Conservation (phyloP, 2,329 filamentous ascomycete genomes). For the Xylaria sp. region DNA sequence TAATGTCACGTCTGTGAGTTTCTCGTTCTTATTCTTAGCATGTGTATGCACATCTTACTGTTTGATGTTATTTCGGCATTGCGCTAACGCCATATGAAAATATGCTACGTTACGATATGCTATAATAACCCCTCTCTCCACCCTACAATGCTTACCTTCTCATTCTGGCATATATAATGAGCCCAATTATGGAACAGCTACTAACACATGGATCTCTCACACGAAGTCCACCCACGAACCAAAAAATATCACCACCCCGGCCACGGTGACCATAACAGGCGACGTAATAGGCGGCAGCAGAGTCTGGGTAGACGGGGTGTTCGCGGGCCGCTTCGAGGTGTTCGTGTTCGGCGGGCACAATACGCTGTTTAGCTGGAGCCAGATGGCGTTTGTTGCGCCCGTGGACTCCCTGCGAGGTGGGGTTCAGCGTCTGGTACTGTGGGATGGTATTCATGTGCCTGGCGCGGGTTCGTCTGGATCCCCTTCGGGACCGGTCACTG, state of each 20-base stretch:
- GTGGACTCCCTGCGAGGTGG: slow-evolving; percentile 48
- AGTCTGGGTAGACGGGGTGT: slow-evolving; percentile 57
- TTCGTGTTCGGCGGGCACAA: slow-evolving; percentile 65
- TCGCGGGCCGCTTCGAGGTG: slow-evolving; percentile 64
- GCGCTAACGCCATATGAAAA: no score
- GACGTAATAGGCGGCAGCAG: slow-evolving; percentile 59
- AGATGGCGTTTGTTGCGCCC: slow-evolving; percentile 67
- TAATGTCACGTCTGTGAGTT: slow-evolving; percentile 53
- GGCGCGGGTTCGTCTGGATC: not conserved
- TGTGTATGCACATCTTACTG: not conserved
- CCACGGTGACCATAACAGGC: slow-evolving; percentile 56
- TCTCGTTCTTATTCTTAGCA: not conserved
- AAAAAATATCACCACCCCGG: slow-evolving; percentile 51
- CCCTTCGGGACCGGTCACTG: not conserved
- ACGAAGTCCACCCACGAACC: slow-evolving; percentile 56
- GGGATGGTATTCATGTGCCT: slow-evolving; percentile 22
- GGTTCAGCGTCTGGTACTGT: slow-evolving; percentile 28
- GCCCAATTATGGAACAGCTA: not conserved
- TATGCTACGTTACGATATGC: no score
- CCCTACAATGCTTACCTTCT: not conserved
- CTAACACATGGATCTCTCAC: not conserved
- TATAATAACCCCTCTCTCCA: not conserved
- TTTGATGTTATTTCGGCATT: not conserved
- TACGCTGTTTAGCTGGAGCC: slow-evolving; percentile 63
- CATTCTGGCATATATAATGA: not conserved